Percentiles rank a stretch among this genome's conserved stretches.
Conservation (phyloP, 805 yeast genomes). For the Candida sphagnicola region DNA sequence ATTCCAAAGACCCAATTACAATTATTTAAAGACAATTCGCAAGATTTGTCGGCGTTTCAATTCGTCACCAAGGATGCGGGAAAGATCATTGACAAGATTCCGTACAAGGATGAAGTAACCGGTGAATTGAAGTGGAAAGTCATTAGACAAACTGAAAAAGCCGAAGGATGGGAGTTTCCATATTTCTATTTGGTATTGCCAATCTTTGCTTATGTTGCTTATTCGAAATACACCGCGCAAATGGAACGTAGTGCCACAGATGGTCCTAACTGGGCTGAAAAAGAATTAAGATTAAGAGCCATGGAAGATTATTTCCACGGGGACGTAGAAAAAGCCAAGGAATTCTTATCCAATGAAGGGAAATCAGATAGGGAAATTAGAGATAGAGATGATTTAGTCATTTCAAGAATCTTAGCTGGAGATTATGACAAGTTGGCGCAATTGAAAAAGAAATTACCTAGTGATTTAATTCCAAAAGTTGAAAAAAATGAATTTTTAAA, state of each 20-base stretch:
- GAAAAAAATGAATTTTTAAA: conserved; percentile 30
- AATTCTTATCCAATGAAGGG: conserved; percentile 49
- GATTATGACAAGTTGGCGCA: conserved; percentile 73
- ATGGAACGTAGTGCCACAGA: conserved; percentile 36
- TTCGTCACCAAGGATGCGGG: conserved; percentile 47
- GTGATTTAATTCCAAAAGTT: conserved; percentile 34
- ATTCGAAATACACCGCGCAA: conserved; percentile 43
- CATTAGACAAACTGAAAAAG: conserved; percentile 65
- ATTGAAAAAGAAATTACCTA: conserved; percentile 47
- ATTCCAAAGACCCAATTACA: conserved; percentile 52
- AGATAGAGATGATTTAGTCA: conserved; percentile 70
- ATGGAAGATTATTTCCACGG: conserved; percentile 62
- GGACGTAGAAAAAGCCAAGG: conserved; percentile 47
- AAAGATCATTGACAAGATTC: conserved; percentile 75
- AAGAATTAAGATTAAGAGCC: conserved; percentile 73
- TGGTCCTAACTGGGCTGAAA: conserved; percentile 75
- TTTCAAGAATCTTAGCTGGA: conserved; percentile 78
- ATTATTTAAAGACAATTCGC: conserved; percentile 57
- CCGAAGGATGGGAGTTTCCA: conserved; percentile 82
- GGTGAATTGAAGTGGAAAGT: conserved; percentile 79
- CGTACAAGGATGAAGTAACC: conserved; percentile 72
- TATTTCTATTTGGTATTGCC: conserved; percentile 74
- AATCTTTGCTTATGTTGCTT: conserved; percentile 54
- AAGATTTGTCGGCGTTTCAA: conserved; percentile 55
- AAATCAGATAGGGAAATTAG: conserved; percentile 54